Evolutionary conservation across 1,284 basidiomycete species (phyloP).

Genomic region (Tylopilus sp.): DNA sequence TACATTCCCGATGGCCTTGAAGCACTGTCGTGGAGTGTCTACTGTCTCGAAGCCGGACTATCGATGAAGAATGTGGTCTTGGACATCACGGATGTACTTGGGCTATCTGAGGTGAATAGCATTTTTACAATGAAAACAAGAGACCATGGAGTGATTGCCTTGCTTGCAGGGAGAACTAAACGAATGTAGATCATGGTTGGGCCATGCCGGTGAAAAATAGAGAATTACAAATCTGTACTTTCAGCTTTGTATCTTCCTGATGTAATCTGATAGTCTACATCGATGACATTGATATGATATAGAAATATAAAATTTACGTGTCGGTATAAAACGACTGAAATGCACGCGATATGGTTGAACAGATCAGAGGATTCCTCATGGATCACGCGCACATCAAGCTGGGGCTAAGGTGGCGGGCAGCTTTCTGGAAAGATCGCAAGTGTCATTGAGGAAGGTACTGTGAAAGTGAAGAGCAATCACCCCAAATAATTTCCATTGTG

Average conservation of each 20-base stretch:
- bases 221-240: background rate
- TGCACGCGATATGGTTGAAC: conserved; percentile 16
- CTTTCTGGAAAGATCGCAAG: conserved; percentile 42
- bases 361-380: conserved; percentile 10
- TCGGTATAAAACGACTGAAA: conserved; percentile 2
- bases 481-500: too few relatives aligned
- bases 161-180: conserved; percentile 36
- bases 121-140: background rate
- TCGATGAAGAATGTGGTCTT: conserved; percentile 52
- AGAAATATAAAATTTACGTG: background rate
- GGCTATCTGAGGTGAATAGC: conserved; percentile 55
- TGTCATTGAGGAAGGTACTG: conserved; percentile 47
- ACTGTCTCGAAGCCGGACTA: conserved; percentile 43
- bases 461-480: conserved; percentile 51
- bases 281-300: conserved; percentile 26
- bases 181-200: conserved; percentile 38
- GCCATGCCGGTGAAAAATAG: conserved; percentile 16
- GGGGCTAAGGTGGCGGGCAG: conserved; percentile 43
- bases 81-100: conserved; percentile 58
- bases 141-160: conserved; percentile 13
- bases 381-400: conserved; percentile 17
- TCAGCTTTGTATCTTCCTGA: conserved; percentile 18
- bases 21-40: conserved; percentile 26
- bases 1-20: conserved; percentile 7
- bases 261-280: conserved; percentile 19